phyloP scores from a whole-genome alignment of 73 alveolate genomes.

The Paramecium tetraurelia region DNA sequence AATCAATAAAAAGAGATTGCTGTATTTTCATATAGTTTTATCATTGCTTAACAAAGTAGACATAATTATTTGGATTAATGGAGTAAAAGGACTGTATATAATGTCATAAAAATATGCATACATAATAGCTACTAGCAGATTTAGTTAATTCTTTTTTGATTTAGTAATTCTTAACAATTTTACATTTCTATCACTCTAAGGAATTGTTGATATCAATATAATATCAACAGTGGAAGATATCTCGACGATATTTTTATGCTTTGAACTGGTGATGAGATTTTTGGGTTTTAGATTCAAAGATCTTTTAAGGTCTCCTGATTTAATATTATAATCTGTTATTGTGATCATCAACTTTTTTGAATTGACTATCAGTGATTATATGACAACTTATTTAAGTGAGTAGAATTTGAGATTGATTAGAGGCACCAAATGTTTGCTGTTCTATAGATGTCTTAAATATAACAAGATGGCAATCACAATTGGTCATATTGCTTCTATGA shows the following conservation, averaged over 20 bases:
- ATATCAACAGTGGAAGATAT: not conserved
- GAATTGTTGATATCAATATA: not conserved
- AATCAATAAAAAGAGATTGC: not conserved
- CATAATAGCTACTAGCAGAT: not conserved
- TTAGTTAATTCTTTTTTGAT: not conserved
- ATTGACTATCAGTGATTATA: not conserved
- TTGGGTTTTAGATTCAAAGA: not conserved
- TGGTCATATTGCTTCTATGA: conserved; percentile 22
- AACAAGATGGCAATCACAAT: not conserved
- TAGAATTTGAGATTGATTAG: not conserved
- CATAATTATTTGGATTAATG: not conserved
- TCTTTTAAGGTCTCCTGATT: not conserved
- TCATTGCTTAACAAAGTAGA: not conserved
- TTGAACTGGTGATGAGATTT: not conserved
- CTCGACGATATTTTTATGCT: not conserved
- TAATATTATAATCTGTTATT: not conserved
- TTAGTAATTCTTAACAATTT: not conserved
- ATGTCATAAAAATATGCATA: not conserved
- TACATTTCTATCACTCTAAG: not conserved
- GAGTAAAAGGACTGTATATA: not conserved
- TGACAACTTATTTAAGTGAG: not conserved
- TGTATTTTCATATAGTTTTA: not conserved
- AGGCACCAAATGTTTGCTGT: not conserved
- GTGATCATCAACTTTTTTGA: not conserved
- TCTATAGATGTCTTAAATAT: conserved; percentile 24